phyloP scores from a whole-genome alignment of 768 basidiomycete genomes.

The Lentinula aciculospora region DNA sequence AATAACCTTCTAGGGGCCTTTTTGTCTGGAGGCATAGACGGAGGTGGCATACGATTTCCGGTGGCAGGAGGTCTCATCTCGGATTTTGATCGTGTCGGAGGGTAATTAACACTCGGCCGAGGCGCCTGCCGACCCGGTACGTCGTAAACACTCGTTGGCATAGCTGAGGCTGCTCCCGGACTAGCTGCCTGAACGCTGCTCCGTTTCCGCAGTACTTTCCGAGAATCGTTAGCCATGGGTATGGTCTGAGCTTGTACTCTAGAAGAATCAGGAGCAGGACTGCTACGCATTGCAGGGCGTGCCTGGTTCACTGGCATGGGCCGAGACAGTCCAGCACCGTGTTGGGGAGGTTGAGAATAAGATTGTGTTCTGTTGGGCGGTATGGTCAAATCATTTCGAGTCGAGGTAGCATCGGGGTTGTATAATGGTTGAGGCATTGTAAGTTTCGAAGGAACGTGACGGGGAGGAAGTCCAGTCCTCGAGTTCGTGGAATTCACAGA shows the following conservation, averaged over 20 bases:
- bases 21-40: conserved; percentile 13
- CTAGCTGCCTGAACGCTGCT: conserved; percentile 12
- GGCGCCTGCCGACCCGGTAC: background rate
- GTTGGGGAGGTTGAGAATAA: conserved; percentile 9
- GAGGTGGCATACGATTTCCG: background rate
- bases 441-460: conserved; percentile 55
- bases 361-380: conserved; percentile 12
- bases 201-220: conserved; percentile 22
- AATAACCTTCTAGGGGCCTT: conserved; percentile 31
- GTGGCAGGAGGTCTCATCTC: conserved; percentile 3
- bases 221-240: conserved; percentile 6
- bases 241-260: background rate
- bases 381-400: conserved; percentile 11
- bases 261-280: background rate
- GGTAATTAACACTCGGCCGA: background rate
- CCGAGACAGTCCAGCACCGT: background rate
- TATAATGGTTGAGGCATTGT: conserved; percentile 69
- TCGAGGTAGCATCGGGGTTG: conserved; percentile 14
- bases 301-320: background rate
- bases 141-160: background rate
- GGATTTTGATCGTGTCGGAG: background rate
- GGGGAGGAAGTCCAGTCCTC: conserved; percentile 14
- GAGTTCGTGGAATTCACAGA: conserved; percentile 7
- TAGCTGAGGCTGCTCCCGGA: background rate
- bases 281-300: background rate